phyloP scores from a whole-genome alignment of 441 rosid species.

The Sinapis alba region DNA sequence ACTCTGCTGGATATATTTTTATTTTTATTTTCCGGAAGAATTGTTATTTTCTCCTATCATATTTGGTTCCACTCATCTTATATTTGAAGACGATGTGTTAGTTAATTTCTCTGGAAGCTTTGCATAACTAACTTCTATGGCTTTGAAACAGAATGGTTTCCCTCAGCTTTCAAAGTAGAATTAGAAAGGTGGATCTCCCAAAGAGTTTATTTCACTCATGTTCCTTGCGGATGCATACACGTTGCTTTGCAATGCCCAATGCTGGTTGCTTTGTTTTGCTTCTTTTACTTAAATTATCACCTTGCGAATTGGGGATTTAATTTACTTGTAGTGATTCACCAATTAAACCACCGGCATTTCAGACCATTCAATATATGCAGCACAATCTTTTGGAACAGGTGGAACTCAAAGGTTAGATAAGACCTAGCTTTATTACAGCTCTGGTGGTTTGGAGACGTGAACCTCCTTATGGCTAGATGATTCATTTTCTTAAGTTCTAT shows the following conservation, averaged over 20 bases:
- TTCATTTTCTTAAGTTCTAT: not conserved
- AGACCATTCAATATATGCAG: conserved; percentile 28
- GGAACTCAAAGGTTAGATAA: conserved; percentile 33
- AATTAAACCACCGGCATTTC: conserved; percentile 23
- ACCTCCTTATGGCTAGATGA: conserved; percentile 1
- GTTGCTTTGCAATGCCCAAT: not conserved
- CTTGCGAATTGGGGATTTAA: not conserved
- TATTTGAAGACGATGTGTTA: not conserved
- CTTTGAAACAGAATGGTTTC: not conserved
- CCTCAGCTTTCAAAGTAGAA: not conserved
- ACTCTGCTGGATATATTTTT: conserved; percentile 26
- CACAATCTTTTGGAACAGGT: conserved; percentile 31
- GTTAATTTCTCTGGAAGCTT: not conserved
- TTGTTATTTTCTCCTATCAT: not conserved
- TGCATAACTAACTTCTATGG: not conserved
- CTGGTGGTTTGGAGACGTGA: conserved; percentile 5
- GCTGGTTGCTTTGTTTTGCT: conserved; percentile 11
- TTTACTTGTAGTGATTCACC: conserved; percentile 32
- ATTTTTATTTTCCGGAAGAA: conserved; percentile 20
- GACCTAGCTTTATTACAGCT: not conserved
- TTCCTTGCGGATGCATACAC: not conserved
- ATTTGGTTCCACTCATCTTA: conserved; percentile 5
- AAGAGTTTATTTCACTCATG: not conserved
- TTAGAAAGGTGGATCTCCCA: not conserved
- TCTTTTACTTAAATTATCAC: not conserved